Evolutionary conservation across 257 asterid species (phyloP).

Genomic region (Orobanche coerulescens): DNA sequence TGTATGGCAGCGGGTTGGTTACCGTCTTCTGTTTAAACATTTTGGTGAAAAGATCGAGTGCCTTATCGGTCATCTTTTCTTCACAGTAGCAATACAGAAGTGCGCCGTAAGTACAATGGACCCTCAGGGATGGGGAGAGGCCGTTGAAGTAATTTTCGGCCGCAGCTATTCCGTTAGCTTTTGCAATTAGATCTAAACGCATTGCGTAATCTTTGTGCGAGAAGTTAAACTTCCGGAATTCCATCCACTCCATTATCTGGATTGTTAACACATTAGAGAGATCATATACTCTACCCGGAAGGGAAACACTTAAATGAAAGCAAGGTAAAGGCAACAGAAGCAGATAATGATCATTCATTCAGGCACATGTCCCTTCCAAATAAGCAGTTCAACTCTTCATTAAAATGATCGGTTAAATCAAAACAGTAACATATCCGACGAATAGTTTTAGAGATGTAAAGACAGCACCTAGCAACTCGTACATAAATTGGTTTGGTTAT

Average conservation of each 20-base stretch:
- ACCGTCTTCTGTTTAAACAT: conserved; percentile 45
- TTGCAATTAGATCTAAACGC: conserved; percentile 53
- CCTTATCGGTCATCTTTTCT: conserved; percentile 52
- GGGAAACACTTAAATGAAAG: not conserved
- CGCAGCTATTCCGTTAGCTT: conserved; percentile 54
- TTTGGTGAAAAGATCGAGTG: conserved; percentile 36
- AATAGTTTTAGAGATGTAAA: not conserved
- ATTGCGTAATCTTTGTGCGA: conserved; percentile 34
- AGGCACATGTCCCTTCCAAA: too few relatives aligned
- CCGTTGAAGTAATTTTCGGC: conserved; percentile 59
- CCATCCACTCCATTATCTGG: conserved; percentile 89
- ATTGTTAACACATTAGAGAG: conserved; percentile 6
- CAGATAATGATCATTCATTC: not conserved
- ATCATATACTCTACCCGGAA: conserved; percentile 6
- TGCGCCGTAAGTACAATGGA: conserved; percentile 49
- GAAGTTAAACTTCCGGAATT: conserved; percentile 39
- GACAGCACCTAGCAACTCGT: not conserved
- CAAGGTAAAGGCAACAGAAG: not conserved
- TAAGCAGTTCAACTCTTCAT: not conserved
- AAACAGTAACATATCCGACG: too few relatives aligned
- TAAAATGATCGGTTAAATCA: not conserved
- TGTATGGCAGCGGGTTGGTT: conserved; percentile 36
- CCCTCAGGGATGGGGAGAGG: conserved; percentile 37
- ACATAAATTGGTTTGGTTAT: not conserved
- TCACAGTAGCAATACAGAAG: conserved; percentile 64